phyloP scores from a whole-genome alignment of 1,139 yeast species.

The Dujonia santamariae region DNA sequence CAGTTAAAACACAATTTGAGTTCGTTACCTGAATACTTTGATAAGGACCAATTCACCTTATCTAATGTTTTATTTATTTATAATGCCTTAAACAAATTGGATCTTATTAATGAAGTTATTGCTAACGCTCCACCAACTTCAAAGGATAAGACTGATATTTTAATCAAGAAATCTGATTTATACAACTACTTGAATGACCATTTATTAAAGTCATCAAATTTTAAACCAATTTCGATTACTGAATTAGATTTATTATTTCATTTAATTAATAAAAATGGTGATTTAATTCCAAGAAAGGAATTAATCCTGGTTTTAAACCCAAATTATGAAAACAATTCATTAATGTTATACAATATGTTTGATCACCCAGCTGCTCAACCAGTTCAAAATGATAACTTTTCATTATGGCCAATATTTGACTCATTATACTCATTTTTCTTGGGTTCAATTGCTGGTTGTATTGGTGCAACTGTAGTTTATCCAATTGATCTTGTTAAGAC shows the following conservation, averaged over 20 bases:
- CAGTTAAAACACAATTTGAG: constrained; percentile 36
- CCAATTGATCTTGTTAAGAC: constrained; percentile 97
- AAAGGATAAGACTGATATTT: constrained; percentile 42
- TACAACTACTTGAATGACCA: constrained; percentile 49
- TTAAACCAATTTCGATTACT: constrained; percentile 43
- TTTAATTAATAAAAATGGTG: constrained; percentile 45
- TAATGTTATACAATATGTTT: constrained; percentile 36
- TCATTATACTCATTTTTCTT: constrained; percentile 83
- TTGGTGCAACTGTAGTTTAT: constrained; percentile 97
- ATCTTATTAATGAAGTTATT: constrained; percentile 56
- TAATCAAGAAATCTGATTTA: constrained; percentile 42
- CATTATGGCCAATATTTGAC: constrained; percentile 65
- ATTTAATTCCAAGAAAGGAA: constrained; percentile 51
- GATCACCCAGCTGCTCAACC: constrained; percentile 43
- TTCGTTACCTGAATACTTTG: constrained; percentile 37
- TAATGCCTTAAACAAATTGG: constrained; percentile 43
- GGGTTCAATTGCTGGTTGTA: constrained; percentile 95
- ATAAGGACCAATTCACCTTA: constrained; percentile 33
- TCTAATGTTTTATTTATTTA: constrained; percentile 43
- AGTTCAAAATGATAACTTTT: constrained; percentile 37
- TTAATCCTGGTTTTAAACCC: constrained; percentile 50
- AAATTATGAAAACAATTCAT: constrained; percentile 35
- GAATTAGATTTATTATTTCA: constrained; percentile 47
- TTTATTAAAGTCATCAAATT: constrained; percentile 51
- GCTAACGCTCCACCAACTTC: constrained; percentile 53